These are phyloP conservation scores for Tricholoma terreum DNA, from an alignment of 768 basidiomycete genomes.

Conservation along the genomic window DNA sequence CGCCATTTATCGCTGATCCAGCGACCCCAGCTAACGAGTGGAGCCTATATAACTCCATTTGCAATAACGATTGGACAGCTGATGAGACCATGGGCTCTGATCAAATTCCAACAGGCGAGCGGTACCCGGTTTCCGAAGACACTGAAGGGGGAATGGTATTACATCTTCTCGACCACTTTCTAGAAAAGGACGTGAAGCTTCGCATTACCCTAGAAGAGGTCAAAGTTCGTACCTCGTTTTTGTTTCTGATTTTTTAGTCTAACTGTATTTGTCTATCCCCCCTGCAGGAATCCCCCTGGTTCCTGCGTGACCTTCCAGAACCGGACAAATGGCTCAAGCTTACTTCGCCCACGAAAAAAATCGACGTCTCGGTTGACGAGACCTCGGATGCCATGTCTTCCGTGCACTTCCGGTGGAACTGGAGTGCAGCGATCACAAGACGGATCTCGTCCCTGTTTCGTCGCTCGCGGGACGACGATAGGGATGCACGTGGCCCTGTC, in stretches of 20 bases:
- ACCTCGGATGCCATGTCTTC: conserved; percentile 69
- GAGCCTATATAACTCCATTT: conserved; percentile 75
- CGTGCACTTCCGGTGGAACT: conserved; percentile 61
- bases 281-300: conserved; percentile 58
- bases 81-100: conserved; percentile 74
- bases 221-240: conserved; percentile 51
- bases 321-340: conserved; percentile 64
- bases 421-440: conserved; percentile 39
- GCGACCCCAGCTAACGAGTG: conserved; percentile 49
- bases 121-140: conserved; percentile 39
- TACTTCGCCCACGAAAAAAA: conserved; percentile 35
- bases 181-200: conserved; percentile 75
- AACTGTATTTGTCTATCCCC: conserved; percentile 6
- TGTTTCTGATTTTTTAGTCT: conserved; percentile 5
- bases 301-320: conserved; percentile 63
- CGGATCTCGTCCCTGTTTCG: conserved; percentile 52
- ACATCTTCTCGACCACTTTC: conserved; percentile 65
- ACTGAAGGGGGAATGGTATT: conserved; percentile 64
- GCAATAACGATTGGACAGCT: conserved; percentile 69
- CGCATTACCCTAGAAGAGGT: conserved; percentile 79
- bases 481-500: conserved; percentile 15
- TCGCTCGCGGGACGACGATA: conserved; percentile 29
- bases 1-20: conserved; percentile 59
- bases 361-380: conserved; percentile 70
- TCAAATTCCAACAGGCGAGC: conserved; percentile 57